Base-by-base conservation (phyloP, 805 yeast species). In the Yamadazyma insecticola region DNA sequence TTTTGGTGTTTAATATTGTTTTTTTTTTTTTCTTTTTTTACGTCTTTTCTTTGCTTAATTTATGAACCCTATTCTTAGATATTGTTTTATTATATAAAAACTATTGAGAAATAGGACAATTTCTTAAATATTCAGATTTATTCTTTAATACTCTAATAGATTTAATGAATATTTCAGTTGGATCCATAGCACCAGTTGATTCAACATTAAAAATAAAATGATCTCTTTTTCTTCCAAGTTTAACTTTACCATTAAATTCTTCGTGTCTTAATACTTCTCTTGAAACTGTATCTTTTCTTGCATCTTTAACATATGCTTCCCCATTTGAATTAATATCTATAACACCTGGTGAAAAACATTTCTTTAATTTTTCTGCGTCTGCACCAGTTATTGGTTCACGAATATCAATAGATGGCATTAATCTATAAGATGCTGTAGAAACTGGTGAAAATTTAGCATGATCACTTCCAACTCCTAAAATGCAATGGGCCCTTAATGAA, bases 401-500 rank as follows among this genome's bases (percentile, higher is more conserved):
- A 32, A 92, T 87, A 41, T 82, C 78, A 46, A 89, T 89, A 16
- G 76, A 81, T 11, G 98, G 98, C 66, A 92, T 60, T 51, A 92
- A 70, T 61, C 98, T 75, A 63, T 92, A 92, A 10, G 96, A 85
- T 3, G 98, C 97, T 10, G 98, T 92, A 12, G 95, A 76, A 8
- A 92, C 98, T 4, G 98, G 98, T 6, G 97, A 87, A 56, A 86
- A 92, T 60, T 92, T 92, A 37, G 98, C 97, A 60, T 92, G 98
- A 57, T 92, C 98, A 24, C 87, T 62, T 31, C 97, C 98, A 44
- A 85, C 63, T 36, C 98, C 98, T 40, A 90, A 70, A 18, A 89
- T 70, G 55, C 97, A 92, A 62, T 88, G 96, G 35, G 83, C 95
- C 51, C 88, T 72, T 43, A 92, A 69, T 16, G 90, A 75, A 41